phyloP scores from a whole-genome alignment of 805 yeast species.

The Sugiyamaella chiloensis region DNA sequence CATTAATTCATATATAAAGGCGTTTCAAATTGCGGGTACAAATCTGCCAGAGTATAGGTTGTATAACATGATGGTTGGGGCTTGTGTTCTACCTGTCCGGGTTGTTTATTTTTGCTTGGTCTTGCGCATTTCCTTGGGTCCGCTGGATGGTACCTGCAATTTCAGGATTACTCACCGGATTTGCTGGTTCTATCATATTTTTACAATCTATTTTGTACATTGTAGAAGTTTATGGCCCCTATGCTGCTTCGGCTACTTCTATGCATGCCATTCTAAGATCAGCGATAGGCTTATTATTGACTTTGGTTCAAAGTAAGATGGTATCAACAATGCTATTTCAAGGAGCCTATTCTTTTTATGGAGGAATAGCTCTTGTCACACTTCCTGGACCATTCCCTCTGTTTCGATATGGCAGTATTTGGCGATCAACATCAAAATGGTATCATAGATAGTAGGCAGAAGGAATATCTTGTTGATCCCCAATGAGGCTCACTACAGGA shows the following conservation, averaged over 20 bases:
- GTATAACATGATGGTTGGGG: constrained; percentile 10
- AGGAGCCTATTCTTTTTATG: constrained; percentile 17
- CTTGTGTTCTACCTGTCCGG: constrained; percentile 14
- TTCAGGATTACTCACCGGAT: constrained; percentile 13
- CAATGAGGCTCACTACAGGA: too few species aligned
- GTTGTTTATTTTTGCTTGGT: constrained; percentile 20
- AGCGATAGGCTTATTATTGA: constrained; percentile 7
- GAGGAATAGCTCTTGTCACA: constrained; percentile 11
- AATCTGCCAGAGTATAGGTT: constrained; percentile 9
- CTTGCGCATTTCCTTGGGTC: constrained; percentile 9
- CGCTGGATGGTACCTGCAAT: constrained; percentile 16
- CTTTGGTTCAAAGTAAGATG: constrained; percentile 10
- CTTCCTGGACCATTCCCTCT: constrained; percentile 19
- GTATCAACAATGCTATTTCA: constrained; percentile 11
- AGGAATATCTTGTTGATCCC: too few species aligned
- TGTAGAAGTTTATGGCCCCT: constrained; percentile 11
- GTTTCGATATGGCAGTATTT: constrained; percentile 8
- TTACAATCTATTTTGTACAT: constrained; percentile 11
- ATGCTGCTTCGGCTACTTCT: constrained; percentile 16
- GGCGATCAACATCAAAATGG: constrained; percentile 14
- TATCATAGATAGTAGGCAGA: too few species aligned
- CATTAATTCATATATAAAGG: background rate
- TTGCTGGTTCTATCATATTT: constrained; percentile 13
- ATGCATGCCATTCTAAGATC: constrained; percentile 10
- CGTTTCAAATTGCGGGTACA: background rate